phyloP scores from a whole-genome alignment of 1,284 basidiomycete genomes.

The Fomitopsis palustris region DNA sequence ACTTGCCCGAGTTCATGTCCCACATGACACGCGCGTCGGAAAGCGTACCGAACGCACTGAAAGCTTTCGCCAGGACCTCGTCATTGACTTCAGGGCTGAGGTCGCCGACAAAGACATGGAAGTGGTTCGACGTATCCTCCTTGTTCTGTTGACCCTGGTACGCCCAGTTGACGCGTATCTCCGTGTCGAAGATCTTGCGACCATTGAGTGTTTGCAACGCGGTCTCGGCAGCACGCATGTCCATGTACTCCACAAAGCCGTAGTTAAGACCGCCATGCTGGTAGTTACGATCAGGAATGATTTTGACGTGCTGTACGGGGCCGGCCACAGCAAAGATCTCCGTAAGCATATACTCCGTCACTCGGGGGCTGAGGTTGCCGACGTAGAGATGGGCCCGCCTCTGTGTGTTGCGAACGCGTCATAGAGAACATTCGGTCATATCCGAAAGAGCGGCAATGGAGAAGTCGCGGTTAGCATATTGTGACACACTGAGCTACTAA shows the following conservation, averaged over 20 bases:
- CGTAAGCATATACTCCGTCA: constrained; percentile 92
- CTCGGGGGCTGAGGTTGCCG: constrained; percentile 92
- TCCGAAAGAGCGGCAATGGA: constrained; percentile 2
- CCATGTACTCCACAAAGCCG: constrained; percentile 96
- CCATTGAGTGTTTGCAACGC: constrained; percentile 96
- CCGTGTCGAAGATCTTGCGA: constrained; percentile 96
- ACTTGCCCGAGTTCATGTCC: constrained; percentile 99
- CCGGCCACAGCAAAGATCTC: constrained; percentile 97
- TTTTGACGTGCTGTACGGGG: constrained; percentile 95
- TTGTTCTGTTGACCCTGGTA: constrained; percentile 96
- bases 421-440: neutral
- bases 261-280: constrained; percentile 98
- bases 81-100: constrained; percentile 98
- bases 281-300: constrained; percentile 97
- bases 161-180: constrained; percentile 97
- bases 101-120: constrained; percentile 98
- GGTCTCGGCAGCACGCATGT: constrained; percentile 96
- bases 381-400: constrained; percentile 94
- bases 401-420: constrained; percentile 31
- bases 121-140: constrained; percentile 94
- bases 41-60: constrained; percentile 91
- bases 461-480: neutral
- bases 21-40: constrained; percentile 99
- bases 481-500: neutral
- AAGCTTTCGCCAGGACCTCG: constrained; percentile 93